These are phyloP conservation scores for Arabidopsis arenosa DNA, from an alignment of 345 rosid genomes.

Conservation along the genomic window DNA sequence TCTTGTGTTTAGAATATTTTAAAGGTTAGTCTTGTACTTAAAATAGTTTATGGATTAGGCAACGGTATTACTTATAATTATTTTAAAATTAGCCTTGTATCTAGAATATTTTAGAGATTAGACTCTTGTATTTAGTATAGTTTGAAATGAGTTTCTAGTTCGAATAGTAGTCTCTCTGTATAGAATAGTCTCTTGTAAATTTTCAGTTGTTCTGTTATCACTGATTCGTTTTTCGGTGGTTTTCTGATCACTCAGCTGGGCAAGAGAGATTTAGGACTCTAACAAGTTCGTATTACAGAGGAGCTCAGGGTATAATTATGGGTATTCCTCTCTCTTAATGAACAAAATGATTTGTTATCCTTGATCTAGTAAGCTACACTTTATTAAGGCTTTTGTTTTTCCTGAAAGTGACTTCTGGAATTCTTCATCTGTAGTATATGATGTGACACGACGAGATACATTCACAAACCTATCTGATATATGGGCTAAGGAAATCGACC, in stretches of 20 bases:
- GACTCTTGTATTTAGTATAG: constrained; percentile 13
- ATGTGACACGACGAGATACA: constrained; percentile 90
- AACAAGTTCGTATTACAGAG: constrained; percentile 94
- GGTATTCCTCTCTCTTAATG: constrained; percentile 52
- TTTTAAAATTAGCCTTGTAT: neutral
- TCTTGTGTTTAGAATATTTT: neutral
- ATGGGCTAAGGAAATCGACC: constrained; percentile 96
- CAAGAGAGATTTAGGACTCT: constrained; percentile 97
- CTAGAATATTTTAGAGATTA: neutral
- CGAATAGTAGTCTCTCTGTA: neutral
- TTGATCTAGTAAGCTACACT: neutral
- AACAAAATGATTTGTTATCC: neutral
- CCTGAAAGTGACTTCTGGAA: neutral
- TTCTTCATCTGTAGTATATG: constrained; percentile 62
- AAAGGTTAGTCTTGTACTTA: neutral
- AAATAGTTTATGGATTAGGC: neutral
- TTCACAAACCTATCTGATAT: constrained; percentile 86
- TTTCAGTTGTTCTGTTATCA: neutral
- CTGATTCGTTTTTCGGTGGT: constrained; percentile 15
- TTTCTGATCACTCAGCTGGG: constrained; percentile 71
- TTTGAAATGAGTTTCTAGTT: neutral
- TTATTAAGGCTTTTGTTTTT: neutral
- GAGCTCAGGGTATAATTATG: constrained; percentile 95
- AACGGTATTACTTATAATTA: no score
- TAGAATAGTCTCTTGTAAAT: neutral